Conservation (phyloP, 2,329 filamentous ascomycete species). For the Neofusicoccum umdonicola region DNA sequence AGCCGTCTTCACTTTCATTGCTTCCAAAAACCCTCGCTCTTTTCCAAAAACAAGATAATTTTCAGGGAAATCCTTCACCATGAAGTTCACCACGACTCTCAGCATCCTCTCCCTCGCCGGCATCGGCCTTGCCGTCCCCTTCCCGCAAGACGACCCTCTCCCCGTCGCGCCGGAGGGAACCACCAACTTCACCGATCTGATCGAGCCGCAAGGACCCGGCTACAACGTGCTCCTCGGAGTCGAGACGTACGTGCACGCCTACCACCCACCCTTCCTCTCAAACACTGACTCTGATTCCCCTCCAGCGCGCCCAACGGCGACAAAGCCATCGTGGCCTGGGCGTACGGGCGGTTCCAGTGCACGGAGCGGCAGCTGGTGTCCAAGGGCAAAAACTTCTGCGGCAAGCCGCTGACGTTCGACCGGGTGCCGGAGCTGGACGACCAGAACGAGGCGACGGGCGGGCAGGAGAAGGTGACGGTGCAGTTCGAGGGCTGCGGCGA, state of each 20-base stretch:
- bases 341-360: neutral
- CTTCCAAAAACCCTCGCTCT: neutral
- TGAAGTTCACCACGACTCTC: neutral
- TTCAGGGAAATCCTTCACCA: neutral
- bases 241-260: neutral
- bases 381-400: neutral
- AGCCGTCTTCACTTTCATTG: neutral
- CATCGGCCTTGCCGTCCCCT: neutral
- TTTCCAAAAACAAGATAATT: neutral
- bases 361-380: neutral
- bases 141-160: neutral
- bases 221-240: neutral
- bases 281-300: neutral
- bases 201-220: neutral
- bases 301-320: neutral
- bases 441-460: neutral
- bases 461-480: neutral
- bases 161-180: neutral
- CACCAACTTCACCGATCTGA: neutral
- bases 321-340: constrained; percentile 1
- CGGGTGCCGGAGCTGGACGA: neutral
- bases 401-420: neutral
- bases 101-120: neutral
- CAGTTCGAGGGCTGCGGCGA: neutral
- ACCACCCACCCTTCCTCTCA: neutral